phyloP scores from a whole-genome alignment of 2,329 filamentous ascomycete genomes.

The Pseudonectria foliicola region DNA sequence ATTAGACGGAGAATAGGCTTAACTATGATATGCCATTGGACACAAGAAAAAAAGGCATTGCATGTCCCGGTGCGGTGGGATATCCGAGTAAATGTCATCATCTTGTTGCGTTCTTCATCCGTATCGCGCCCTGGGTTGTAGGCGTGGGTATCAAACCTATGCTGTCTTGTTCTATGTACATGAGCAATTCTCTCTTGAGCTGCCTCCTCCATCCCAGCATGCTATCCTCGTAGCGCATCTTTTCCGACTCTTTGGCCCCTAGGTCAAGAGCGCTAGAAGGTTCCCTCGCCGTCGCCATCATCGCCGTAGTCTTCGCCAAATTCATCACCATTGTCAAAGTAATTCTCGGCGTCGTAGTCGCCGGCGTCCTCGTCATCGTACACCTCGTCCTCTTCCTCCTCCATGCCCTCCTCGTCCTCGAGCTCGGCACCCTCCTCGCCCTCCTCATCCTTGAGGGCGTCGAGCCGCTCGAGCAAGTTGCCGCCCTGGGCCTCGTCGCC shows the following conservation, averaged over 20 bases:
- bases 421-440: conserved; percentile 40
- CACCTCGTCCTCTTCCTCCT: conserved; percentile 40
- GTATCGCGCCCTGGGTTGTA: conserved; percentile 12
- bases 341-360: conserved; percentile 54
- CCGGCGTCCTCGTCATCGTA: conserved; percentile 54
- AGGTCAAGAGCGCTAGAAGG: conserved; percentile 22
- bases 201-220: too few species aligned
- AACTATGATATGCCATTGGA: too few species aligned
- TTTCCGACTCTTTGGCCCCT: not conserved
- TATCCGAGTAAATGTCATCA: too few species aligned
- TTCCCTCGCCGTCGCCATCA: conserved; percentile 42
- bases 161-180: conserved; percentile 8
- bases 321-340: conserved; percentile 53
- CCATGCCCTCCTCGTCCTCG: conserved; percentile 43
- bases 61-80: too few species aligned
- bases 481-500: conserved; percentile 24
- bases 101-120: not conserved
- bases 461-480: conserved; percentile 38
- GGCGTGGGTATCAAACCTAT: conserved; percentile 23
- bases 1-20: too few species aligned
- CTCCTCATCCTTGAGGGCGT: conserved; percentile 43
- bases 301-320: conserved; percentile 45
- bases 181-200: conserved; percentile 10
- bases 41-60: too few species aligned
- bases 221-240: not conserved